phyloP scores from a whole-genome alignment of 768 basidiomycete genomes.

The Hygrophoropsis aurantiaca region DNA sequence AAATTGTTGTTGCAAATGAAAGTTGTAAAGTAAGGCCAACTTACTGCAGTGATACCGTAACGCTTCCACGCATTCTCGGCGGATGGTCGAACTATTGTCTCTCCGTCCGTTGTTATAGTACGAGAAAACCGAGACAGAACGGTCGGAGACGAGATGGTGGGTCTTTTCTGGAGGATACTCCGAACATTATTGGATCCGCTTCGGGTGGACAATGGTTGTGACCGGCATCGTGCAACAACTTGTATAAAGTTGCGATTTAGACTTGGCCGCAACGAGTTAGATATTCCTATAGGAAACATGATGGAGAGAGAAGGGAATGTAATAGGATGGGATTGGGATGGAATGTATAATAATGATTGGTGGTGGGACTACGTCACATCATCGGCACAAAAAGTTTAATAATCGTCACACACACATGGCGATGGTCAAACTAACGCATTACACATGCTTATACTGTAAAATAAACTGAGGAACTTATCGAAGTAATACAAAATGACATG shows the following conservation, averaged over 20 bases:
- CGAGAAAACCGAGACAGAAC: slow-evolving; percentile 36
- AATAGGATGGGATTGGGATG: too few species aligned
- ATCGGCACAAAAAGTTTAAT: background rate
- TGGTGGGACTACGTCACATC: background rate
- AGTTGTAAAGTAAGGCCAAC: slow-evolving; percentile 12
- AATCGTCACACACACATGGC: too few species aligned
- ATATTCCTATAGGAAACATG: slow-evolving; percentile 18
- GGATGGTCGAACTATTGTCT: slow-evolving; percentile 34
- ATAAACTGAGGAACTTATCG: too few species aligned
- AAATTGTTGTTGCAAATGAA: slow-evolving; percentile 2
- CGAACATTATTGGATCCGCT: slow-evolving; percentile 27
- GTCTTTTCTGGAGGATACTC: slow-evolving; percentile 31
- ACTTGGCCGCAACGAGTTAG: slow-evolving; percentile 11
- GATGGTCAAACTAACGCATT: too few species aligned
- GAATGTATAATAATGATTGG: too few species aligned
- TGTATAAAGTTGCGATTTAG: slow-evolving; percentile 22
- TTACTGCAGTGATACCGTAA: slow-evolving; percentile 54
- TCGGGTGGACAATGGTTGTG: slow-evolving; percentile 18
- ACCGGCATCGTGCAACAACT: slow-evolving; percentile 14
- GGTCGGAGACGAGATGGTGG: slow-evolving; percentile 17
- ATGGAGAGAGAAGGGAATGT: background rate
- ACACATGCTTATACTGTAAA: too few species aligned
- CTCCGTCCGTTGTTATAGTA: slow-evolving; percentile 49
- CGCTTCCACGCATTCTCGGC: slow-evolving; percentile 47
- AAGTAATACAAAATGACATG: background rate